phyloP scores from a whole-genome alignment of 352 stramenopile species.

The Phytopythium delawarense region DNA sequence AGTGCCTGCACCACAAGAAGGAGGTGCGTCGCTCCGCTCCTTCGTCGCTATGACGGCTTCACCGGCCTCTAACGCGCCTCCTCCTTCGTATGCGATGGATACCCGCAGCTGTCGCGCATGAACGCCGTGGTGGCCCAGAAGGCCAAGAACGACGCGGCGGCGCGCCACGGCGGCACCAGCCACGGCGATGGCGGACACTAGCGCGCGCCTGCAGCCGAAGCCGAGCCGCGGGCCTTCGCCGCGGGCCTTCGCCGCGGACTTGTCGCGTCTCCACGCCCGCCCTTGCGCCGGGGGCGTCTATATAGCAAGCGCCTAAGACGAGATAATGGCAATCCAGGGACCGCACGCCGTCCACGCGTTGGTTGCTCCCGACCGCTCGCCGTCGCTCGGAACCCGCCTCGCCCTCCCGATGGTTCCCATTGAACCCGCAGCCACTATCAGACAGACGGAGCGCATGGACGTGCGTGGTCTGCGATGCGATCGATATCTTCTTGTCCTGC shows the following conservation, averaged over 20 bases:
- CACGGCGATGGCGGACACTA: slow-evolving; percentile 27
- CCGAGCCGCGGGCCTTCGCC: background rate
- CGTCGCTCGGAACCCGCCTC: too few species aligned
- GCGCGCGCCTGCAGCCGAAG: background rate
- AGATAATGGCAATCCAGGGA: slow-evolving; percentile 3
- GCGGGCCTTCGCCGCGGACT: too few species aligned
- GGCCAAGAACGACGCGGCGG: slow-evolving; percentile 63
- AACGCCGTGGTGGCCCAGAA: slow-evolving; percentile 80
- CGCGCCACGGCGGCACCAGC: slow-evolving; percentile 21
- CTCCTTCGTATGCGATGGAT: background rate
- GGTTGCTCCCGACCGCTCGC: too few species aligned
- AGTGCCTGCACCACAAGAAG: slow-evolving; percentile 95
- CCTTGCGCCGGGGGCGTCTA: background rate
- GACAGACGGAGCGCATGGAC: background rate
- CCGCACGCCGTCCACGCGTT: background rate
- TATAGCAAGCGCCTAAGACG: slow-evolving; percentile 1
- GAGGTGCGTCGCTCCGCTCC: slow-evolving; percentile 44
- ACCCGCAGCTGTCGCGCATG: slow-evolving; percentile 69
- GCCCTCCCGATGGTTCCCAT: too few species aligned
- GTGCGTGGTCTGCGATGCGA: too few species aligned
- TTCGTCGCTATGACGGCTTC: background rate
- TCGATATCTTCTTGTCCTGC: background rate
- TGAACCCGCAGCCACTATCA: too few species aligned
- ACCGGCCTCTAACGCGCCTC: background rate
- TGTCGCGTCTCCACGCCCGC: background rate